These are phyloP conservation scores for Chaetomium strumarium DNA, from an alignment of 2,329 filamentous ascomycete species.

Conservation along the genomic window DNA sequence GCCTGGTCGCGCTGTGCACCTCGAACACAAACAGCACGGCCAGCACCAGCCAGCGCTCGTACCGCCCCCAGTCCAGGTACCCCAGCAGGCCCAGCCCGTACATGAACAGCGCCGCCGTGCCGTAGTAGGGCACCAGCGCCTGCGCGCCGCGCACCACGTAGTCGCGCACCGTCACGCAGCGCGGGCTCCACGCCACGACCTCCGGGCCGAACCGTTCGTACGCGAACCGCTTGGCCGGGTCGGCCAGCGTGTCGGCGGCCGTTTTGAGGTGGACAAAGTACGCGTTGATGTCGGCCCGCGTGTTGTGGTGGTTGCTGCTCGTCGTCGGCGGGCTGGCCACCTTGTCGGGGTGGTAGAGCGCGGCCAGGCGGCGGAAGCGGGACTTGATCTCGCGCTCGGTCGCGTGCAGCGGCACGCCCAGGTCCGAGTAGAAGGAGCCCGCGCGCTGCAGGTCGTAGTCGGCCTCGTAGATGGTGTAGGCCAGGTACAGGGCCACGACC, in stretches of 20 bases:
- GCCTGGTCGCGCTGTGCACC: conserved; percentile 50
- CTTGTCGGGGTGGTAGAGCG: conserved; percentile 81
- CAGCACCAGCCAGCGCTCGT: conserved; percentile 59
- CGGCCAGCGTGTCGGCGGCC: conserved; percentile 75
- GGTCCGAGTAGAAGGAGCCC: conserved; percentile 72
- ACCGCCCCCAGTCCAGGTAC: conserved; percentile 61
- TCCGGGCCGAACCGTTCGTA: conserved; percentile 85
- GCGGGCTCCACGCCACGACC: conserved; percentile 44
- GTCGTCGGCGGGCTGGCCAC: conserved; percentile 6
- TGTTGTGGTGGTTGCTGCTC: not conserved
- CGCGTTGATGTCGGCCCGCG: conserved; percentile 28
- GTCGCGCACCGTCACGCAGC: conserved; percentile 64
- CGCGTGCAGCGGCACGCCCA: conserved; percentile 64
- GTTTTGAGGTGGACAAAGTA: conserved; percentile 79
- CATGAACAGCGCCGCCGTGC: conserved; percentile 49
- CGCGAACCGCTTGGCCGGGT: conserved; percentile 72
- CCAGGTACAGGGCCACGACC: conserved; percentile 76
- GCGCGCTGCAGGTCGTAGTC: conserved; percentile 69
- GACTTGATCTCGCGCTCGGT: conserved; percentile 75
- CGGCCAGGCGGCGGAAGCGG: conserved; percentile 71
- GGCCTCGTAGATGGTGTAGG: conserved; percentile 89
- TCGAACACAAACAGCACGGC: conserved; percentile 50
- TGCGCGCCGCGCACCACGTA: conserved; percentile 63
- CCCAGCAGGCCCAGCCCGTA: conserved; percentile 58
- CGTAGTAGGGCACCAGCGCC: conserved; percentile 56